A percentile compares a stretch with the other conserved stretches of the same genome.
Conservation (phyloP, 768 basidiomycete species). For the Pleurotus tuoliensis region DNA sequence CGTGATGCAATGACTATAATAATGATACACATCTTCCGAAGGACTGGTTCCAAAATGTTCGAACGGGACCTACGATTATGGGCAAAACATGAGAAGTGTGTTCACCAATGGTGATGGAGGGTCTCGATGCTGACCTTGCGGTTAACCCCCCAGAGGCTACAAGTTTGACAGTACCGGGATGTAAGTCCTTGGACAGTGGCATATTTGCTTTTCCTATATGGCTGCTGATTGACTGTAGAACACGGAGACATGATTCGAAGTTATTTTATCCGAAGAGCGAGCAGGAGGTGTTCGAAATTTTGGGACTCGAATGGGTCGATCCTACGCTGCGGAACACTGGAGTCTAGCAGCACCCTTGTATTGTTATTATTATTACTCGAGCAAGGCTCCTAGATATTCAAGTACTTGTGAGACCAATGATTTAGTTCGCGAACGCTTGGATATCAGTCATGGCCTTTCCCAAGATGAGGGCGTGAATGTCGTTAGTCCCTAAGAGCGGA, state of each 20-base stretch:
- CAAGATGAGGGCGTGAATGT: conserved; percentile 88
- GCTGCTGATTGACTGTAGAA: conserved; percentile 30
- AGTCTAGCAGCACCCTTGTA: conserved; percentile 28
- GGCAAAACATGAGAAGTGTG: conserved; percentile 63
- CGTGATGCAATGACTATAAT: background rate
- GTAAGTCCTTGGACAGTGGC: conserved; percentile 34
- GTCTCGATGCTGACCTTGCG: background rate
- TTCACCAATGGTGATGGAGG: background rate
- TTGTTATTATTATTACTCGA: background rate
- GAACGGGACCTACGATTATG: conserved; percentile 77
- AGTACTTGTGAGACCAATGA: background rate
- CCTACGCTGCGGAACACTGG: conserved; percentile 74
- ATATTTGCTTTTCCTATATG: background rate
- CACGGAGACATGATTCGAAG: conserved; percentile 61
- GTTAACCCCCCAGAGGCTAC: conserved; percentile 45
- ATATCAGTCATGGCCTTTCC: conserved; percentile 92
- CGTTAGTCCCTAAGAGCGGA: conserved; percentile 51
- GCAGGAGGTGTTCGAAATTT: conserved; percentile 65
- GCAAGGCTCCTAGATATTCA: background rate
- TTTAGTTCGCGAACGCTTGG: conserved; percentile 72
- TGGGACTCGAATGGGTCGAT: conserved; percentile 68
- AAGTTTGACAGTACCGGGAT: conserved; percentile 84
- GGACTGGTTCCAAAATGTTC: conserved; percentile 90
- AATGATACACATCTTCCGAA: conserved; percentile 19
- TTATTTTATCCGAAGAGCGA: conserved; percentile 60